These are phyloP conservation scores for Porodaedalea pini DNA, from an alignment of 1,284 basidiomycete genomes.

Conservation along the genomic window DNA sequence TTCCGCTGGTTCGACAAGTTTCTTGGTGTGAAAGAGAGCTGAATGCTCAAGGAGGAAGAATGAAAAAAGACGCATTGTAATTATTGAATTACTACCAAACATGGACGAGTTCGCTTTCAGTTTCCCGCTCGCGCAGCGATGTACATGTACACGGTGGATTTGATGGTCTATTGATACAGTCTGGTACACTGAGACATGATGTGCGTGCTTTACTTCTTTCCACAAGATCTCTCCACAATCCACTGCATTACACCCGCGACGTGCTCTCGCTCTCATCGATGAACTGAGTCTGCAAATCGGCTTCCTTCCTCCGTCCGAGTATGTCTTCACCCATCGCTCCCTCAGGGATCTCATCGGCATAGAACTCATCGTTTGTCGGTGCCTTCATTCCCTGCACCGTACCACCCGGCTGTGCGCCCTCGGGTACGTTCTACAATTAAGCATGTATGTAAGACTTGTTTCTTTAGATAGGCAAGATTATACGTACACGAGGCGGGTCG, in stretches of 20 bases:
- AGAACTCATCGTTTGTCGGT: not conserved
- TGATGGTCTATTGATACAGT: too few species aligned
- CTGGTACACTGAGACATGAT: too few species aligned
- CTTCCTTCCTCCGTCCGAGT: constrained; percentile 3
- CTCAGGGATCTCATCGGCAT: not conserved
- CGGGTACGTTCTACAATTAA: constrained; percentile 3
- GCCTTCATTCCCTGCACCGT: constrained; percentile 9
- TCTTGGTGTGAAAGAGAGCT: constrained; percentile 42
- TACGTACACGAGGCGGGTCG: constrained; percentile 31
- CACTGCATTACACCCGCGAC: constrained; percentile 1
- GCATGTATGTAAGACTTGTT: not conserved
- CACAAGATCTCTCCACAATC: too few species aligned
- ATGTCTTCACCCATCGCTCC: constrained; percentile 9
- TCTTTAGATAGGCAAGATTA: not conserved
- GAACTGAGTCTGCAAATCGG: constrained; percentile 12
- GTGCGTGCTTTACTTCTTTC: too few species aligned
- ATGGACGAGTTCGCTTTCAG: too few species aligned
- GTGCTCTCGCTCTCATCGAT: constrained; percentile 11
- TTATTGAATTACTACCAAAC: too few species aligned
- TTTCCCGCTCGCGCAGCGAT: too few species aligned
- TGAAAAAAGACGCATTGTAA: not conserved
- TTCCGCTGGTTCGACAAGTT: constrained; percentile 83
- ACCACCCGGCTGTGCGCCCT: not conserved
- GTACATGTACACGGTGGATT: too few species aligned
- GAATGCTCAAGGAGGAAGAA: not conserved